Percentiles rank a stretch among this genome's conserved stretches.
phyloP scores from a whole-genome alignment of 768 basidiomycete genomes.

The Lentinula boryana region DNA sequence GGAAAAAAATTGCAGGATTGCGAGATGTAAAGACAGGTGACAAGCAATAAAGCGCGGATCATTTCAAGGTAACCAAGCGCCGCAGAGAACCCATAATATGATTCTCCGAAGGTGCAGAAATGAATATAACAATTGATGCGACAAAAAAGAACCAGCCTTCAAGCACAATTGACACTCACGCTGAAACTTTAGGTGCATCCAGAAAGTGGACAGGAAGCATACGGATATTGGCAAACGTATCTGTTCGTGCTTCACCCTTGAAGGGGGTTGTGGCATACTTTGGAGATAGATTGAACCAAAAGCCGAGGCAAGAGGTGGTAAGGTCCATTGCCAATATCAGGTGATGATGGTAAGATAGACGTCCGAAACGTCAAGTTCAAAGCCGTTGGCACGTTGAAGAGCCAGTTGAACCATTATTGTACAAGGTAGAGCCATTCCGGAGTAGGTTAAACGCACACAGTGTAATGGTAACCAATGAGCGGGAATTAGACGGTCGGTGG shows the following conservation, averaged over 20 bases:
- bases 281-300: neutral
- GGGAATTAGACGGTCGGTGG: constrained; percentile 1
- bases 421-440: neutral
- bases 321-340: neutral
- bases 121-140: neutral
- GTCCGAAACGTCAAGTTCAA: neutral
- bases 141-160: neutral
- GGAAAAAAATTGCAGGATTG: neutral
- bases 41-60: neutral
- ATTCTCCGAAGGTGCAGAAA: constrained; percentile 11
- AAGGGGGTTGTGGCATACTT: constrained; percentile 99
- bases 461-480: constrained; percentile 1
- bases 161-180: constrained; percentile 35
- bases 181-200: constrained; percentile 74
- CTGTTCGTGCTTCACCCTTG: constrained; percentile 92
- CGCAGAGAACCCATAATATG: constrained; percentile 13
- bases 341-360: neutral
- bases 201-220: constrained; percentile 81
- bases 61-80: constrained; percentile 2
- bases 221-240: constrained; percentile 96
- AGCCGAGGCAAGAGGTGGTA: constrained; percentile 10
- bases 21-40: neutral
- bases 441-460: neutral
- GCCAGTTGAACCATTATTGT: neutral
- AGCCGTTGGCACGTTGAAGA: neutral